Evolutionary conservation across 2,329 filamentous ascomycete genomes (phyloP).

Genomic region (Calycina marina): DNA sequence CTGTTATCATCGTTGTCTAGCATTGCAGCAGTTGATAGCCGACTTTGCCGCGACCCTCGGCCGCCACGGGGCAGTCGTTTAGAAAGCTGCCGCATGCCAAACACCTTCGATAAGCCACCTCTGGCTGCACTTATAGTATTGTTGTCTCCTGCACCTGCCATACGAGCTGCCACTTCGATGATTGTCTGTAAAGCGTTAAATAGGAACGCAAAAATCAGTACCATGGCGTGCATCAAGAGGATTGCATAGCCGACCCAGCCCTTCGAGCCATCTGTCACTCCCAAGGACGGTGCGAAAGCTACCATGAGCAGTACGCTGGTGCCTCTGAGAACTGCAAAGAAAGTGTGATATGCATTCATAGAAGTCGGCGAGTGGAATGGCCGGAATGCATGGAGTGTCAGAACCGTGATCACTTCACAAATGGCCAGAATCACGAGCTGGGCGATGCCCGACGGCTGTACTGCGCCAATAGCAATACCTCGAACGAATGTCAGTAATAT

Average conservation of each 20-base stretch:
- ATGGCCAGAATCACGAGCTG: slow-evolving; percentile 87
- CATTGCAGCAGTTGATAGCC: slow-evolving; percentile 72
- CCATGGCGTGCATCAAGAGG: slow-evolving; percentile 68
- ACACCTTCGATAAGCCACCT: slow-evolving; percentile 78
- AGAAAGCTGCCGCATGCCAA: slow-evolving; percentile 80
- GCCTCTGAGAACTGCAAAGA: slow-evolving; percentile 67
- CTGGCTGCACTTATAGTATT: slow-evolving; percentile 51
- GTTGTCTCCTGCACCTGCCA: slow-evolving; percentile 71
- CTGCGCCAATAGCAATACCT: slow-evolving; percentile 79
- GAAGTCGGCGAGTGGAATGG: slow-evolving; percentile 85
- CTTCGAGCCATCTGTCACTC: slow-evolving; percentile 62
- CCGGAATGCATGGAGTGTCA: slow-evolving; percentile 78
- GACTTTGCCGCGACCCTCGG: slow-evolving; percentile 59
- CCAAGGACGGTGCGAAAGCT: slow-evolving; percentile 72
- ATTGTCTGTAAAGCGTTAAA: slow-evolving; percentile 83
- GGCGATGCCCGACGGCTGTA: slow-evolving; percentile 84
- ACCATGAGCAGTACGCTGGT: slow-evolving; percentile 63
- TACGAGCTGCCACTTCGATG: slow-evolving; percentile 71
- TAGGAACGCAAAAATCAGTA: slow-evolving; percentile 84
- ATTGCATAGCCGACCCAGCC: slow-evolving; percentile 95
- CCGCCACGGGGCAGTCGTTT: slow-evolving; percentile 51
- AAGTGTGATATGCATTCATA: slow-evolving; percentile 91
- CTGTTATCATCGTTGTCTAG: slow-evolving; percentile 52
- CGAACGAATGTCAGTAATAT: slow-evolving; percentile 73
- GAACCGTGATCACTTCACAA: slow-evolving; percentile 79